phyloP scores from a whole-genome alignment of 257 asterid genomes.

The Penstemon barbatus region DNA sequence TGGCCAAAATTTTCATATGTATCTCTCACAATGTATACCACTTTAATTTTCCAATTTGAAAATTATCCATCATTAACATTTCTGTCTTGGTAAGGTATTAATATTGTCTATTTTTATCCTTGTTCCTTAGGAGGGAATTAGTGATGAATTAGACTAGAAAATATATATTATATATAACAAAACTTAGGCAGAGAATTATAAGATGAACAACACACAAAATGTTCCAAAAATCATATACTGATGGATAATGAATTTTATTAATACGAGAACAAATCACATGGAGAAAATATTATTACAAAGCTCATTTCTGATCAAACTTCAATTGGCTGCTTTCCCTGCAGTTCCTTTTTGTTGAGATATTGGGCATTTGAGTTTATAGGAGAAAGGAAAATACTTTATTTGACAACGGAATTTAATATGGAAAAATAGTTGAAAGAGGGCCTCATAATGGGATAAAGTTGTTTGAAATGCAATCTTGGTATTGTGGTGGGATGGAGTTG shows the following conservation, averaged over 20 bases:
- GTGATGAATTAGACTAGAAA: constrained; percentile 9
- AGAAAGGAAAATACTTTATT: constrained; percentile 21
- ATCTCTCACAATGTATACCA: constrained; percentile 1
- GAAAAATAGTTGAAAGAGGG: not conserved
- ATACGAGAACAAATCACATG: constrained; percentile 21
- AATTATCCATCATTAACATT: not conserved
- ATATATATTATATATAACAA: too few relatives aligned
- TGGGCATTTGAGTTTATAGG: not conserved
- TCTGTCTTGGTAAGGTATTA: not conserved
- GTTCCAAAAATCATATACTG: not conserved
- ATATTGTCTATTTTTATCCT: not conserved
- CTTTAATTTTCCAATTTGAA: not conserved
- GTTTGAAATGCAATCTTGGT: constrained; percentile 9
- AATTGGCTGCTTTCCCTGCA: not conserved
- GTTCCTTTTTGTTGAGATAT: not conserved
- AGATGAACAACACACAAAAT: not conserved
- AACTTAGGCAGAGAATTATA: not conserved
- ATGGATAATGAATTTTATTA: constrained; percentile 13
- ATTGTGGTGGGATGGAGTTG: not conserved
- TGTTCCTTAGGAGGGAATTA: not conserved
- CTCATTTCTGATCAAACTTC: not conserved
- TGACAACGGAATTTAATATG: not conserved
- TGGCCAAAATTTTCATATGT: not conserved
- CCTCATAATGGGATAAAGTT: not conserved
- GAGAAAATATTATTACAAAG: not conserved